phyloP scores from a whole-genome alignment of 75 land plant species.

The Pinus albicaulis region DNA sequence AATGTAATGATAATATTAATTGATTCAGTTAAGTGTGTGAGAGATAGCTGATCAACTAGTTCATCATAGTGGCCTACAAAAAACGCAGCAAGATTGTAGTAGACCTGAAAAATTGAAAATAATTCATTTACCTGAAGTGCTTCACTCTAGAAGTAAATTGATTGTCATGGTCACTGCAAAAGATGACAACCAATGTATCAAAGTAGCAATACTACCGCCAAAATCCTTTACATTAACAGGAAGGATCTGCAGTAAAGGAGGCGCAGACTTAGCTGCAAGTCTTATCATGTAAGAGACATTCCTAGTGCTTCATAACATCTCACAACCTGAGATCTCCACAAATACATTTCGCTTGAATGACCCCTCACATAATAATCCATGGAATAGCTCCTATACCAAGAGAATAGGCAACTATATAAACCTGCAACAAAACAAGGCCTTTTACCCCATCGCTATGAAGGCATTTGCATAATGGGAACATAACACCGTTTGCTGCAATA shows the following conservation, averaged over 20 bases:
- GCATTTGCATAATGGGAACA: not conserved
- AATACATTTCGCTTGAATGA: constrained; percentile 9
- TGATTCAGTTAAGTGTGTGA: too few species aligned
- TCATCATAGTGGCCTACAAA: too few species aligned
- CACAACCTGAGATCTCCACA: not conserved
- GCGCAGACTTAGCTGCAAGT: too few species aligned
- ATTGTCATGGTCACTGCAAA: constrained; percentile 70
- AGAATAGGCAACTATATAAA: constrained; percentile 65
- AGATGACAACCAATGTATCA: constrained; percentile 58
- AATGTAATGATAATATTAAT: too few species aligned
- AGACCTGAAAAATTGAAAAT: too few species aligned
- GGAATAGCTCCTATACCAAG: constrained; percentile 88
- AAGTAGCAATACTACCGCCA: constrained; percentile 81
- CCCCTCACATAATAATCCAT: constrained; percentile 95
- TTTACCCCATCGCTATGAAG: not conserved
- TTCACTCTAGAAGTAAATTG: constrained; percentile 67
- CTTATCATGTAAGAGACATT: not conserved
- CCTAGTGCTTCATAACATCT: not conserved
- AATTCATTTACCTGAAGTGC: constrained; percentile 46
- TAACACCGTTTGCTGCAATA: not conserved
- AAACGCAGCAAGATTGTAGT: too few species aligned
- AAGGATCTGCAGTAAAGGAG: constrained; percentile 51
- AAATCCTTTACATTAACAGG: constrained; percentile 69
- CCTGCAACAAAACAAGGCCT: constrained; percentile 24
- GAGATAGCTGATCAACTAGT: too few species aligned